A percentile compares a stretch with the other conserved stretches of the same genome.
Conservation (phyloP, 257 asterid species). For the Leonotis leonurus region DNA sequence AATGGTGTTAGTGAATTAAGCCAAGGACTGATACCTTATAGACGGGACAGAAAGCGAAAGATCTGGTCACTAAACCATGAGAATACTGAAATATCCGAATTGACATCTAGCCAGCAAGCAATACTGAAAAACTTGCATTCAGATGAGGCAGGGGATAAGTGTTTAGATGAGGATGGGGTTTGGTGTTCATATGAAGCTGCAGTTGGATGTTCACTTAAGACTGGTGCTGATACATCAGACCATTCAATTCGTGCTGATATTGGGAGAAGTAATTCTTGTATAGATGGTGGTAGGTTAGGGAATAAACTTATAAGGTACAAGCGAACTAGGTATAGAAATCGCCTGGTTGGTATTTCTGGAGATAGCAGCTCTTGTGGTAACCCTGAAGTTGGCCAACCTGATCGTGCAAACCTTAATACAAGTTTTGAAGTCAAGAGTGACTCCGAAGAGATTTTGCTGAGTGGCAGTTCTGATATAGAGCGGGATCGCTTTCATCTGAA, state of each 20-base stretch:
- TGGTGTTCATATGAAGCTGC: conserved; percentile 2
- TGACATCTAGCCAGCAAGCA: conserved; percentile 10
- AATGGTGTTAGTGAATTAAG: conserved; percentile 13
- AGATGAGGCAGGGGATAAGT: conserved; percentile 6
- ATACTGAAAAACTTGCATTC: conserved; percentile 6
- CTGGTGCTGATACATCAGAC: conserved; percentile 18
- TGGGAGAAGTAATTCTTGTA: neutral
- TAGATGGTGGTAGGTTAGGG: conserved; percentile 17
- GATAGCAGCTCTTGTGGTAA: conserved; percentile 21
- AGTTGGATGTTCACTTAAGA: neutral
- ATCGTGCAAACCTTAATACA: conserved; percentile 9
- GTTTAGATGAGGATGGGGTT: conserved; percentile 8
- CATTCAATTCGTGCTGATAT: conserved; percentile 3
- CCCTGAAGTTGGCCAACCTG: conserved; percentile 18
- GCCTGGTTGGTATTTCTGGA: conserved; percentile 17
- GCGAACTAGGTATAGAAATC: conserved; percentile 32
- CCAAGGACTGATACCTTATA: conserved; percentile 27
- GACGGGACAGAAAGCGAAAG: conserved; percentile 31
- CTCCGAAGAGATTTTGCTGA: conserved; percentile 16
- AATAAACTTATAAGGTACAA: conserved; percentile 20
- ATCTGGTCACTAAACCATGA: conserved; percentile 24
- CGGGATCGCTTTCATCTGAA: conserved; percentile 34
- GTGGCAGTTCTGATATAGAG: conserved; percentile 22
- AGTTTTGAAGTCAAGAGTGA: conserved; percentile 18
- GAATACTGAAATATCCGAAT: neutral